These are phyloP conservation scores for Fusarium algeriense DNA, from an alignment of 2,329 filamentous ascomycete species.

Conservation along the genomic window DNA sequence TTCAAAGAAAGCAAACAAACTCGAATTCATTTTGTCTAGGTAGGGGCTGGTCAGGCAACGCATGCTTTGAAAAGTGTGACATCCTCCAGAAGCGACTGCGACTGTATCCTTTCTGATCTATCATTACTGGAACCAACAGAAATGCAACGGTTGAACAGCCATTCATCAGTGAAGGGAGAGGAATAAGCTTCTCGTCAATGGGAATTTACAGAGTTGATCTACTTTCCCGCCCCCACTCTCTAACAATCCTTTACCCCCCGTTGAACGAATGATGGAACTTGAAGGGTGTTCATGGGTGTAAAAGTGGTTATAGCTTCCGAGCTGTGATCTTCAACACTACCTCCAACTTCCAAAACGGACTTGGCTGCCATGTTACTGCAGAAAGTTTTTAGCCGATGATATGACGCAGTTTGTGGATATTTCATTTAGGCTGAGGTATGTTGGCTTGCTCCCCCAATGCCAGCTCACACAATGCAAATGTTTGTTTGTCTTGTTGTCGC, in stretches of 20 bases:
- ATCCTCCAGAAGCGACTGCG: neutral
- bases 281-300: neutral
- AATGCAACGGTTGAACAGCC: neutral
- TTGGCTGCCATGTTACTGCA: neutral
- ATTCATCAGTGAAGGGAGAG: neutral
- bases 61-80: neutral
- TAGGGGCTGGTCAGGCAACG: no score
- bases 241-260: neutral
- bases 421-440: neutral
- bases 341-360: neutral
- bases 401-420: neutral
- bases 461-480: neutral
- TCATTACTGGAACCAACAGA: neutral
- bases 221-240: neutral
- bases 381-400: neutral
- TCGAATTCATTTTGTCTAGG: neutral
- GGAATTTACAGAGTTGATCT: neutral
- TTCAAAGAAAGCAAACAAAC: neutral
- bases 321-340: neutral
- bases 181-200: neutral
- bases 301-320: neutral
- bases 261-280: neutral
- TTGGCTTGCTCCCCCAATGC: neutral
- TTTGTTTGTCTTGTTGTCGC: conserved; percentile 1
- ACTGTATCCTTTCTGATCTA: neutral